These are phyloP conservation scores for Ophiosphaerella narmari DNA, from an alignment of 2,329 filamentous ascomycete species.

Conservation along the genomic window DNA sequence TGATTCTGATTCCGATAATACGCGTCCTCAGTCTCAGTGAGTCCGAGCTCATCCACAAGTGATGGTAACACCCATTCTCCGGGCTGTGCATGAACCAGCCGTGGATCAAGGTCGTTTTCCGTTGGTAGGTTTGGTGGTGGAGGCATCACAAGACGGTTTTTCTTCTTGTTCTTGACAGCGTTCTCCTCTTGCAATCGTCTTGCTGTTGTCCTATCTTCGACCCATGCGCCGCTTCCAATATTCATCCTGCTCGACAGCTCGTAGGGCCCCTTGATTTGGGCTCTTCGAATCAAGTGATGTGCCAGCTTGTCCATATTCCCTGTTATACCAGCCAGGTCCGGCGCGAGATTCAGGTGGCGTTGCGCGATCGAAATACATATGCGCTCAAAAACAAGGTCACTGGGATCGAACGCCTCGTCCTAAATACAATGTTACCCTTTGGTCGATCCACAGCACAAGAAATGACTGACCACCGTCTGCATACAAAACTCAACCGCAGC, in stretches of 20 bases:
- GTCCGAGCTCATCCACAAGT: neutral
- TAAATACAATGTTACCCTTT: neutral
- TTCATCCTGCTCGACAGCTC: constrained; percentile 10
- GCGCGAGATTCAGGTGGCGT: constrained; percentile 4
- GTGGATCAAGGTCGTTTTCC: constrained; percentile 11
- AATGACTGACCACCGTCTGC: constrained; percentile 3
- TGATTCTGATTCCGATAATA: constrained; percentile 11
- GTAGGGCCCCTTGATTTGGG: constrained; percentile 16
- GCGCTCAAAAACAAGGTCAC: constrained; percentile 17
- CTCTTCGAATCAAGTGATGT: constrained; percentile 13
- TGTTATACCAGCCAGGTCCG: constrained; percentile 6
- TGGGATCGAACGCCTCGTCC: constrained; percentile 7
- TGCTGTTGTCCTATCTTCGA: constrained; percentile 1
- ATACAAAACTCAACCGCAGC: constrained; percentile 6
- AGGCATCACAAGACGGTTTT: neutral
- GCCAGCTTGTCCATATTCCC: constrained; percentile 13
- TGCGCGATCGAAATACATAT: constrained; percentile 14
- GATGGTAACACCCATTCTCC: constrained; percentile 4
- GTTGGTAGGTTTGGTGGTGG: neutral
- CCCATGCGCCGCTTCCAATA: constrained; percentile 11
- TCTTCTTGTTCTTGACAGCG: neutral
- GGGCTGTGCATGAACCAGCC: constrained; percentile 12
- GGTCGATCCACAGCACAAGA: neutral
- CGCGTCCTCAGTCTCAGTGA: constrained; percentile 7
- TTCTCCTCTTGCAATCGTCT: neutral